These are phyloP conservation scores for Aspergillus conjunctus DNA, from an alignment of 495 filamentous ascomycete genomes.

Conservation along the genomic window DNA sequence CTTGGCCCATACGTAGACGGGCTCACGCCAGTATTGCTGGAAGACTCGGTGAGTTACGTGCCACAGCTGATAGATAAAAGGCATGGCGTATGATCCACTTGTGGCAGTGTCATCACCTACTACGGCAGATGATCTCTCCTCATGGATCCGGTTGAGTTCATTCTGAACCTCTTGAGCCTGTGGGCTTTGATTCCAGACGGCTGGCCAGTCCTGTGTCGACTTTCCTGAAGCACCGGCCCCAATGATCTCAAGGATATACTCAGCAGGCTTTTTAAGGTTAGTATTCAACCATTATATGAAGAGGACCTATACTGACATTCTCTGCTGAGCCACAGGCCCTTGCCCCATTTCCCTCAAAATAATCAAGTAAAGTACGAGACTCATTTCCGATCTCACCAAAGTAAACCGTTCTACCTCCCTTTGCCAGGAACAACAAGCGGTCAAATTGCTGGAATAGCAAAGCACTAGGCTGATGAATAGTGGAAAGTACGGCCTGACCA, in stretches of 20 bases:
- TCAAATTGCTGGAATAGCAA: slow-evolving; percentile 95
- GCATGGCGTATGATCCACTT: slow-evolving; percentile 53
- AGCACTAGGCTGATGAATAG: slow-evolving; percentile 92
- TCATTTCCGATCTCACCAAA: slow-evolving; percentile 85
- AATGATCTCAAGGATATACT: slow-evolving; percentile 93
- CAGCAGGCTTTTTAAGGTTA: slow-evolving; percentile 60
- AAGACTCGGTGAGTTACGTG: slow-evolving; percentile 53
- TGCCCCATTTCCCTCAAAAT: slow-evolving; percentile 78
- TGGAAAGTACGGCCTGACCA: slow-evolving; percentile 88
- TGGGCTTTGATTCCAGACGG: slow-evolving; percentile 70
- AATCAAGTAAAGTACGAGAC: slow-evolving; percentile 66
- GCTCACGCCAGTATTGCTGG: slow-evolving; percentile 60
- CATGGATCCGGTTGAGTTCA: slow-evolving; percentile 67
- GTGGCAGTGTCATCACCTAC: slow-evolving; percentile 21
- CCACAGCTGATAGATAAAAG: slow-evolving; percentile 51
- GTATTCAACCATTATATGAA: neutral
- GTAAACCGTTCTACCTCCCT: slow-evolving; percentile 85
- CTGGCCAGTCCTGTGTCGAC: slow-evolving; percentile 77
- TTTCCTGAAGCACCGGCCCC: slow-evolving; percentile 57
- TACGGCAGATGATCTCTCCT: slow-evolving; percentile 37
- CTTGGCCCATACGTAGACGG: slow-evolving; percentile 55
- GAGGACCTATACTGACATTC: slow-evolving; percentile 61
- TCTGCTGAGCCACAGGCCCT: slow-evolving; percentile 68
- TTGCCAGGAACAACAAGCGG: slow-evolving; percentile 77
- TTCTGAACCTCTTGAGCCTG: slow-evolving; percentile 65